Evolutionary conservation across 2,329 filamentous ascomycete species (phyloP).

Genomic region (Calonectria fujianensis): DNA sequence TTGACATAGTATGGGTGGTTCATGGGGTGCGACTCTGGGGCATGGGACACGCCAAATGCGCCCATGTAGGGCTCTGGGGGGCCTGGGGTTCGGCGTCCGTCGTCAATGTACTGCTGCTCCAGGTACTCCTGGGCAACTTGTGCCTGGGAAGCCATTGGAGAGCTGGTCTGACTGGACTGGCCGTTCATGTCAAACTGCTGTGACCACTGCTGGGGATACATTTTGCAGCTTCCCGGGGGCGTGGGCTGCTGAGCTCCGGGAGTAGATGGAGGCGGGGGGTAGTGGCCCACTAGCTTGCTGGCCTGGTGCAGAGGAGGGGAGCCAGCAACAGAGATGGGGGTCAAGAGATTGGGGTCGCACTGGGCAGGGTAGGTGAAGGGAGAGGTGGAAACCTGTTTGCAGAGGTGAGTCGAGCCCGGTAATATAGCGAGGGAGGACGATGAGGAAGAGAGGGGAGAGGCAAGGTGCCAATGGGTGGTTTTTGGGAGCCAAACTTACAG

Average conservation of each 20-base stretch:
- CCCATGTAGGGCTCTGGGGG: constrained; percentile 62
- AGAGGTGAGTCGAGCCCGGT: constrained; percentile 34
- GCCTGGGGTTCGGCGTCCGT: constrained; percentile 62
- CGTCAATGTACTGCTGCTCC: constrained; percentile 61
- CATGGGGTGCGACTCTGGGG: constrained; percentile 52
- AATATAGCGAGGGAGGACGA: not conserved
- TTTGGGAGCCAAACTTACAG: constrained; percentile 54
- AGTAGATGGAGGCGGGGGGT: constrained; percentile 61
- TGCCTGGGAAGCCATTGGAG: constrained; percentile 67
- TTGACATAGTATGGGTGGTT: constrained; percentile 57
- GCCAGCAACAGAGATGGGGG: constrained; percentile 69
- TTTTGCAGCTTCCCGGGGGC: constrained; percentile 68
- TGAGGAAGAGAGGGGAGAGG: constrained; percentile 1
- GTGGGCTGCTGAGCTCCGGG: constrained; percentile 67
- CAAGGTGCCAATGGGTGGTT: not conserved
- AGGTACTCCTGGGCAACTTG: constrained; percentile 60
- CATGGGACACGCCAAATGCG: constrained; percentile 60
- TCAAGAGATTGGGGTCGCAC: constrained; percentile 68
- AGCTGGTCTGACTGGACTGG: constrained; percentile 64
- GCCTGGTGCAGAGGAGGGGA: constrained; percentile 69
- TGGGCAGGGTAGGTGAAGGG: constrained; percentile 59
- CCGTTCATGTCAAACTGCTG: constrained; percentile 64
- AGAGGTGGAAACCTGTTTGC: constrained; percentile 52
- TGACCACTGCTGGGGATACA: constrained; percentile 65
- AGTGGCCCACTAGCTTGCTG: constrained; percentile 64